phyloP scores from a whole-genome alignment of 1,284 basidiomycete genomes.

The Moesziomyces sp. region DNA sequence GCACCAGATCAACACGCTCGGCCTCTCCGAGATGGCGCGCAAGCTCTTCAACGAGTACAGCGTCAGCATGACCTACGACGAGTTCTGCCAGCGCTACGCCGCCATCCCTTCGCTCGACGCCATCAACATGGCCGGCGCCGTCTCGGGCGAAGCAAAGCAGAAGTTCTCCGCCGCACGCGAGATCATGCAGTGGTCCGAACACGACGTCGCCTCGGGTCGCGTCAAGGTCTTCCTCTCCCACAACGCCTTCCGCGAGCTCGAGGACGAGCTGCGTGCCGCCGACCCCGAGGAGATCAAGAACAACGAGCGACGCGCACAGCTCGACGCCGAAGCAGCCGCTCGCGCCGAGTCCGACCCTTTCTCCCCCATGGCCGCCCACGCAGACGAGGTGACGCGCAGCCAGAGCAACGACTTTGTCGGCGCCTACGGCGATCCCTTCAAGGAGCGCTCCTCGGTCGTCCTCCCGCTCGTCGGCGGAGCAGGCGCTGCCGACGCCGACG shows the following conservation, averaged over 20 bases:
- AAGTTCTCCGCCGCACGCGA: slow-evolving; percentile 71
- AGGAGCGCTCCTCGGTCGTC: slow-evolving; percentile 69
- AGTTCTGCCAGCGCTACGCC: slow-evolving; percentile 80
- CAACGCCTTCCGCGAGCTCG: slow-evolving; percentile 84
- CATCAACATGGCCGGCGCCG: slow-evolving; percentile 71
- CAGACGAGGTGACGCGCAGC: slow-evolving; percentile 68
- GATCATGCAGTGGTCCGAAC: slow-evolving; percentile 76
- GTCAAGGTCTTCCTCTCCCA: slow-evolving; percentile 89
- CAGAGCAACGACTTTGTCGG: slow-evolving; percentile 54
- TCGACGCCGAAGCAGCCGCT: slow-evolving; percentile 75
- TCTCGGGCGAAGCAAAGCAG: slow-evolving; percentile 69
- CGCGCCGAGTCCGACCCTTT: slow-evolving; percentile 70
- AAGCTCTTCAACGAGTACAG: slow-evolving; percentile 62
- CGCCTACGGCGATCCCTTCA: slow-evolving; percentile 64
- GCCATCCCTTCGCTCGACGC: slow-evolving; percentile 53
- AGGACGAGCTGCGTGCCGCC: slow-evolving; percentile 81
- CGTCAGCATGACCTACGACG: slow-evolving; percentile 84
- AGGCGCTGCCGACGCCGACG: slow-evolving; percentile 14
- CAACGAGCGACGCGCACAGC: slow-evolving; percentile 73
- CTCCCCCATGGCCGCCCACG: slow-evolving; percentile 71
- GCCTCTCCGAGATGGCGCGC: slow-evolving; percentile 77
- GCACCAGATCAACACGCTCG: slow-evolving; percentile 85
- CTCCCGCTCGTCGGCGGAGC: slow-evolving; percentile 74
- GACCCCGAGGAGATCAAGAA: slow-evolving; percentile 73
- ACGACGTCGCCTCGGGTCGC: slow-evolving; percentile 81